These are phyloP conservation scores for Xylaria sp. DNA, from an alignment of 2,329 filamentous ascomycete species.

Conservation along the genomic window DNA sequence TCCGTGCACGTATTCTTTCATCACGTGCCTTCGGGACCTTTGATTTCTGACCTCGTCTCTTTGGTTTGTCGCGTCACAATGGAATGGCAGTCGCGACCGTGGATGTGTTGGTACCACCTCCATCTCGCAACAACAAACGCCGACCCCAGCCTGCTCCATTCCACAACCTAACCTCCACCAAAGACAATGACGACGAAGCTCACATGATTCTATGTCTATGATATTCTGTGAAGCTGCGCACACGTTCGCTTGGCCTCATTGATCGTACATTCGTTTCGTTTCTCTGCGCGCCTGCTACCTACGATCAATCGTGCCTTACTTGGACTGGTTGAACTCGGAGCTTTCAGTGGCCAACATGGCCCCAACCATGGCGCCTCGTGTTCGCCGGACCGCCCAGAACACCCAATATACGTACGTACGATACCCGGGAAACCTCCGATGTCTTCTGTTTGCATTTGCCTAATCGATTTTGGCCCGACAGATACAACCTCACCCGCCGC, in stretches of 20 bases:
- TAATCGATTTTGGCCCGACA: slow-evolving; percentile 35
- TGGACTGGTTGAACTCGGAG: slow-evolving; percentile 6
- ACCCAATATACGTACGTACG: slow-evolving; percentile 40
- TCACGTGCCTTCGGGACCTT: slow-evolving; percentile 23
- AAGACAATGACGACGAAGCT: not conserved
- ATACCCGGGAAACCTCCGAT: not conserved
- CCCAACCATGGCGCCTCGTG: slow-evolving; percentile 33
- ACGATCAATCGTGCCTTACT: not conserved
- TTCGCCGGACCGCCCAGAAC: slow-evolving; percentile 42
- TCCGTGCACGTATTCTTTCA: not conserved
- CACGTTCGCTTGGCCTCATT: slow-evolving; percentile 1
- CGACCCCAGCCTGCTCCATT: not conserved
- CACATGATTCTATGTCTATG: not conserved
- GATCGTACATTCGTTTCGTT: not conserved
- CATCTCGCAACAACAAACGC: not conserved
- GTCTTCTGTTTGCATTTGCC: not conserved
- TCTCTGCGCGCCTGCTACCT: not conserved
- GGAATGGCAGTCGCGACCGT: slow-evolving; percentile 19
- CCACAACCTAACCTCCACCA: not conserved
- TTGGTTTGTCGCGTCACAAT: slow-evolving; percentile 13
- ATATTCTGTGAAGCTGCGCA: not conserved
- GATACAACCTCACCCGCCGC: slow-evolving; percentile 61
- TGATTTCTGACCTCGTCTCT: not conserved
- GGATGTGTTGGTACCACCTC: slow-evolving; percentile 1
- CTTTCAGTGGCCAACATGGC: slow-evolving; percentile 28